Conservation (phyloP, 2,329 filamentous ascomycete species). For the Hypoxylon sp. region DNA sequence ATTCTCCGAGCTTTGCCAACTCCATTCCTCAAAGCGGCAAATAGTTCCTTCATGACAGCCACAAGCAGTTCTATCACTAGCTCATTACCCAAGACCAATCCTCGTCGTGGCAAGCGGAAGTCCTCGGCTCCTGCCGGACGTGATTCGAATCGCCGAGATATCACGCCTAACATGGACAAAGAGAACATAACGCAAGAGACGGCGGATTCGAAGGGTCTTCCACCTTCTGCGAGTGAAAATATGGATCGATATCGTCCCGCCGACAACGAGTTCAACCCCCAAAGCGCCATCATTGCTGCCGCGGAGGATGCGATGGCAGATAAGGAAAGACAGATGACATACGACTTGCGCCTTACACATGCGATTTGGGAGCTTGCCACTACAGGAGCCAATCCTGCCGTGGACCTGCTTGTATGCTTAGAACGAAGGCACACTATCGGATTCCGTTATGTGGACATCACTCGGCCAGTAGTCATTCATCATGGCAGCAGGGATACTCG, state of each 20-base stretch:
- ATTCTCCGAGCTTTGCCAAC: slow-evolving; percentile 92
- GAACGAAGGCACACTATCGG: slow-evolving; percentile 93
- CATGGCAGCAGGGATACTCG: slow-evolving; percentile 92
- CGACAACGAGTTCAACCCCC: slow-evolving; percentile 49
- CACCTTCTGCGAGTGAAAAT: slow-evolving; percentile 60
- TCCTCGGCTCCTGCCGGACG: slow-evolving; percentile 58
- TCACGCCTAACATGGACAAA: slow-evolving; percentile 62
- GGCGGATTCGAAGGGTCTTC: slow-evolving; percentile 49
- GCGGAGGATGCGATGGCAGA: slow-evolving; percentile 75
- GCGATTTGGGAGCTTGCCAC: slow-evolving; percentile 96
- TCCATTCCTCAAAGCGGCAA: slow-evolving; percentile 91
- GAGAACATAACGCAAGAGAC: slow-evolving; percentile 60
- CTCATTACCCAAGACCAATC: slow-evolving; percentile 76
- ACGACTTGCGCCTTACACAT: slow-evolving; percentile 89
- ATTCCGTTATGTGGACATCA: slow-evolving; percentile 97
- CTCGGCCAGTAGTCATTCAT: slow-evolving; percentile 90
- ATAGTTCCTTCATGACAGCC: slow-evolving; percentile 93
- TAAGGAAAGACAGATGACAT: slow-evolving; percentile 79
- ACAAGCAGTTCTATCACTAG: slow-evolving; percentile 89
- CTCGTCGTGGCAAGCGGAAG: slow-evolving; percentile 73
- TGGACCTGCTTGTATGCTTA: slow-evolving; percentile 91
- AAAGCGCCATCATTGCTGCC: slow-evolving; percentile 61
- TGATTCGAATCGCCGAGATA: slow-evolving; percentile 56
- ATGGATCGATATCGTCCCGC: slow-evolving; percentile 63
- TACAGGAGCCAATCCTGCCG: slow-evolving; percentile 90